Base-by-base conservation (phyloP, 2,329 filamentous ascomycete genomes). In the Colletotrichum aenigma region DNA sequence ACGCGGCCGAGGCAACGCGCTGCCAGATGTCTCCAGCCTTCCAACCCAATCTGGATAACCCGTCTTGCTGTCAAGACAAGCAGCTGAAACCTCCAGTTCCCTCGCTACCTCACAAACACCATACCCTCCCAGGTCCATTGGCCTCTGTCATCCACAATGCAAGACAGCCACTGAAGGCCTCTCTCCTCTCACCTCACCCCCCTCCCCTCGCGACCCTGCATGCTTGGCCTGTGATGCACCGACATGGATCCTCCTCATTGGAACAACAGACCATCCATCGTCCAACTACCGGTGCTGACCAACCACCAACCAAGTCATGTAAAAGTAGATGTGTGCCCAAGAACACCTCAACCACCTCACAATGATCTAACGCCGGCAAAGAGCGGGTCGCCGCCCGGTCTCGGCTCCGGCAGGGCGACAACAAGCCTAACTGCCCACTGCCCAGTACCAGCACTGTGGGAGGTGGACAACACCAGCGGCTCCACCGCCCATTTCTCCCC, bases 141-240 rank as follows among this genome's bases (percentile, higher is more conserved):
- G 65, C 55, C 26, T 74, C 58, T 56, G 24, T 64, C 30, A 38
- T 70, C 36, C 10, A 18, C 64, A 8, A 24, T 30, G 32, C 32
- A 55, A 18, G 13, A 26, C 60, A 75, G 43, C 74, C 70, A 69
- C 70, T 65, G 15, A 66, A 34, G 36, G 52, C 71, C 26, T 36
- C 43, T 34, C 30, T 69, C 34, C 34, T 28, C 48, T 73, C 69
- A 75, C 70, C 43, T 48, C 74, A 73, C 56, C 28, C 15, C 43
- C 43, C 43, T 48, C 43, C 43, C 18, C 48, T 24, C 16, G 64
- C 74, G 56, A 76, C 74, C 74, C 74, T 76, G 70, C 64, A 73
- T 65, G 64, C 58, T 64, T 64, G 38, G 65, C 72, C 34, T 34
- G 24, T n/a, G 13, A 66, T 71, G 67, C 67, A 74, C 28, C 16